These are phyloP conservation scores for Arabis hirsuta DNA, from an alignment of 345 rosid genomes.

Conservation along the genomic window DNA sequence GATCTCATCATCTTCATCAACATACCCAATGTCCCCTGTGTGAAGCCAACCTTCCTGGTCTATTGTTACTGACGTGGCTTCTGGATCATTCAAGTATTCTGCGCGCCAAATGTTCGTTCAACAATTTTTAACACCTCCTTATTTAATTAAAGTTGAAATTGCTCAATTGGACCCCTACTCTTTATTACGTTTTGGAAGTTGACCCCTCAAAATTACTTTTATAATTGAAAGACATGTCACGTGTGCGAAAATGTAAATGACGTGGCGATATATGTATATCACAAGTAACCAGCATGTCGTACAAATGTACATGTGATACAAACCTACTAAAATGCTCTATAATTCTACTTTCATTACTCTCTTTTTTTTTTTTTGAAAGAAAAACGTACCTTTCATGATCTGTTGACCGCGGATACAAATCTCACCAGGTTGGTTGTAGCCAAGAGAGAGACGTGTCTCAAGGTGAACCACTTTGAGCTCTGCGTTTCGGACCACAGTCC, in stretches of 20 bases:
- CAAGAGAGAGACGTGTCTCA: constrained; percentile 68
- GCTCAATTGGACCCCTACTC: background rate
- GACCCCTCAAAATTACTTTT: background rate
- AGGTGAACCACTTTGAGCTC: constrained; percentile 90
- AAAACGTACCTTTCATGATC: constrained; percentile 80
- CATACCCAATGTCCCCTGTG: constrained; percentile 90
- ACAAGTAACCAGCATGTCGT: constrained; percentile 11
- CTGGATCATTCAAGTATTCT: constrained; percentile 76
- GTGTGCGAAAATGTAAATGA: constrained; percentile 10
- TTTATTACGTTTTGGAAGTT: background rate
- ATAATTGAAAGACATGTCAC: background rate
- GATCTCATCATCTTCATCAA: constrained; percentile 79
- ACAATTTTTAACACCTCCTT: background rate
- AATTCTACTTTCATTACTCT: no score
- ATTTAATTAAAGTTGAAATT: background rate
- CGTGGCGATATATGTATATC: constrained; percentile 16
- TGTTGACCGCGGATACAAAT: constrained; percentile 92
- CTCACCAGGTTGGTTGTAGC: constrained; percentile 81
- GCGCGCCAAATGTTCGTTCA: constrained; percentile 6
- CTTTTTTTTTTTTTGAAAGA: no score
- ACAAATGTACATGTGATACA: constrained; percentile 23
- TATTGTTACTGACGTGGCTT: constrained; percentile 70
- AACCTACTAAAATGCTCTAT: background rate
- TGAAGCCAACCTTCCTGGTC: constrained; percentile 90
- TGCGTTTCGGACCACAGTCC: constrained; percentile 88